phyloP scores from a whole-genome alignment of 495 filamentous ascomycete species.

The Neurospora hispaniola region DNA sequence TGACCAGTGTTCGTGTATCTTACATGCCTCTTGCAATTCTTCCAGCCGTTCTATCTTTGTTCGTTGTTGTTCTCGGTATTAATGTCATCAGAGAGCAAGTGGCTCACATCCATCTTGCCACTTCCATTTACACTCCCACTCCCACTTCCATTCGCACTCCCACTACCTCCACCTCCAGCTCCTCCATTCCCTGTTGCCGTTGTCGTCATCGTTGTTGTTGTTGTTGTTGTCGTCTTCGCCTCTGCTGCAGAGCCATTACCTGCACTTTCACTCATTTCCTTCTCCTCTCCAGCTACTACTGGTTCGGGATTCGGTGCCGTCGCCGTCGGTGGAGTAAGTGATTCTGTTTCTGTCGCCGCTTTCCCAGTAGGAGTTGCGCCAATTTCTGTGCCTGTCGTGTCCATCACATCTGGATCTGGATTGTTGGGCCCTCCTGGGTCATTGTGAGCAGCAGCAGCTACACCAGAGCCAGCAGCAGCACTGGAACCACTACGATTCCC shows the following conservation, averaged over 20 bases:
- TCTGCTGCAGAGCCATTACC: neutral
- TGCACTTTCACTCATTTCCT: neutral
- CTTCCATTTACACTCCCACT: neutral
- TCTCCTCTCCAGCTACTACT: neutral
- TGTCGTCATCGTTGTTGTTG: neutral
- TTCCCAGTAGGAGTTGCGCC: neutral
- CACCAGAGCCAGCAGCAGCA: too few species aligned
- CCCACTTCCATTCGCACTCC: neutral
- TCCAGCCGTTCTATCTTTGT: neutral
- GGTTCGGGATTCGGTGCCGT: neutral
- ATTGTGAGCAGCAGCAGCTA: too few species aligned
- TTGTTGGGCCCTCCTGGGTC: too few species aligned
- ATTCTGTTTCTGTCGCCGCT: neutral
- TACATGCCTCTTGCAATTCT: neutral
- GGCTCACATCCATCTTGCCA: slow-evolving; percentile 16
- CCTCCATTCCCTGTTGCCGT: neutral
- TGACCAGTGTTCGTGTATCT: neutral
- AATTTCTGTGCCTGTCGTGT: neutral
- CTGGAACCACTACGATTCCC: too few species aligned
- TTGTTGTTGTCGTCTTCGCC: neutral
- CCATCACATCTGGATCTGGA: neutral
- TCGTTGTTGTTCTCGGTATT: neutral
- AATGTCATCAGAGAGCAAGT: slow-evolving; percentile 6
- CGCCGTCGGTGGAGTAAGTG: neutral
- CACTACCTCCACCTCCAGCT: neutral